These are phyloP conservation scores for Oryza glumipatula DNA, from an alignment of 176 grass and related monocot species.

Conservation along the genomic window DNA sequence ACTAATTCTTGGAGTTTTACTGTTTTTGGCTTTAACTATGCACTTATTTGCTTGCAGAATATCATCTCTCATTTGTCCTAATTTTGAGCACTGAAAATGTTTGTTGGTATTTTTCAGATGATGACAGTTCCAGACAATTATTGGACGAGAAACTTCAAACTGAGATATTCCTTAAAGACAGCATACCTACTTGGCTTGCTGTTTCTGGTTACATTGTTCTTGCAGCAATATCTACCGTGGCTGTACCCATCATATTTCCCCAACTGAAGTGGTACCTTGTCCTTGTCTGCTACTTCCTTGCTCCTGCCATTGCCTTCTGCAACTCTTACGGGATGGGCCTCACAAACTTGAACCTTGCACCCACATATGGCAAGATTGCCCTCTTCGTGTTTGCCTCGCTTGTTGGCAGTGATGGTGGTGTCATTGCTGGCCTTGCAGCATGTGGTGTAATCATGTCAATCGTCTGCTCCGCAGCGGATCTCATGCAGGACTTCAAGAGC, in stretches of 20 bases:
- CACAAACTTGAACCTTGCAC: conserved; percentile 52
- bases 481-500: conserved; percentile 61
- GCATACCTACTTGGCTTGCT: conserved; percentile 46
- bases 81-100: background rate
- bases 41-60: conserved; percentile 17
- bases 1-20: background rate
- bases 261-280: conserved; percentile 58
- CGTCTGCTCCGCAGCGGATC: conserved; percentile 47
- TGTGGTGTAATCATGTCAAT: conserved; percentile 54
- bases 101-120: conserved; percentile 18
- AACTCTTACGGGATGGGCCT: conserved; percentile 57
- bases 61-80: background rate
- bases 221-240: conserved; percentile 34
- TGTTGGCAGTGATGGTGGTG: conserved; percentile 28
- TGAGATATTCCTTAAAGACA: conserved; percentile 51
- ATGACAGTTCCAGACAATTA: background rate
- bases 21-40: background rate
- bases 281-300: conserved; percentile 48
- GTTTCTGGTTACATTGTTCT: conserved; percentile 50
- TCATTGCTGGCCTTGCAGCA: conserved; percentile 52
- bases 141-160: conserved; percentile 36
- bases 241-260: conserved; percentile 53
- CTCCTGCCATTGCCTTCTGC: conserved; percentile 57
- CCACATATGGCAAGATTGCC: conserved; percentile 49
- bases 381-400: conserved; percentile 49